Evolutionary conservation across 1,284 basidiomycete genomes (phyloP).

Genomic region (Puccinia hordei): DNA sequence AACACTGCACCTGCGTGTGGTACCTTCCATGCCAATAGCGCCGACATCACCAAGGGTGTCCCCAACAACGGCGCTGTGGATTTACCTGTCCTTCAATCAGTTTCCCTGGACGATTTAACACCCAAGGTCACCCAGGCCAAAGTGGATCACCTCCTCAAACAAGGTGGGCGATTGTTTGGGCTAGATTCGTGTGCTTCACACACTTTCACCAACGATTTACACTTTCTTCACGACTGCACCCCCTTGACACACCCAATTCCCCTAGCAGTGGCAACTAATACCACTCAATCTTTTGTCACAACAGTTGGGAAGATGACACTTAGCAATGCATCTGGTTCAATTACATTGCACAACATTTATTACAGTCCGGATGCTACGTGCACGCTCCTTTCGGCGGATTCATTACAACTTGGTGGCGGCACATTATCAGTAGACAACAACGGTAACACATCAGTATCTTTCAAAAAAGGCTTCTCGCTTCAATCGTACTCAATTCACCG

Average conservation of each 20-base stretch:
- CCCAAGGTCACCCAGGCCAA: too few species aligned
- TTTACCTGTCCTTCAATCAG: too few species aligned
- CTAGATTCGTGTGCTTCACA: slow-evolving; percentile 22
- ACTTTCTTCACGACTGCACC: not conserved
- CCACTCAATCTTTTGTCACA: not conserved
- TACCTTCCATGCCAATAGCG: too few species aligned
- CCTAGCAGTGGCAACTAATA: not conserved
- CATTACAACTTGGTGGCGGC: not conserved
- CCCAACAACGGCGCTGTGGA: too few species aligned
- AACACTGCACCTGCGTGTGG: too few species aligned
- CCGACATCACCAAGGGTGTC: too few species aligned
- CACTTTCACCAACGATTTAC: slow-evolving; percentile 3
- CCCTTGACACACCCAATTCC: not conserved
- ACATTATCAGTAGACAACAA: not conserved
- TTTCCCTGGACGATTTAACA: too few species aligned
- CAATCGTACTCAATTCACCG: not conserved
- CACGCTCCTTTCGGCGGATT: slow-evolving; percentile 6
- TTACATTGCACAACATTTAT: slow-evolving; percentile 24
- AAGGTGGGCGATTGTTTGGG: too few species aligned
- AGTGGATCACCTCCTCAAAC: too few species aligned
- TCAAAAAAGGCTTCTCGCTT: not conserved
- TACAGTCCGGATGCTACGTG: not conserved
- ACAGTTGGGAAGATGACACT: slow-evolving; percentile 23
- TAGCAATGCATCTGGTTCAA: not conserved
- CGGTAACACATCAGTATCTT: not conserved